Percentiles rank a stretch among this genome's conserved stretches.
phyloP scores from a whole-genome alignment of 306 rosid species.

The Abrus pulchellus region DNA sequence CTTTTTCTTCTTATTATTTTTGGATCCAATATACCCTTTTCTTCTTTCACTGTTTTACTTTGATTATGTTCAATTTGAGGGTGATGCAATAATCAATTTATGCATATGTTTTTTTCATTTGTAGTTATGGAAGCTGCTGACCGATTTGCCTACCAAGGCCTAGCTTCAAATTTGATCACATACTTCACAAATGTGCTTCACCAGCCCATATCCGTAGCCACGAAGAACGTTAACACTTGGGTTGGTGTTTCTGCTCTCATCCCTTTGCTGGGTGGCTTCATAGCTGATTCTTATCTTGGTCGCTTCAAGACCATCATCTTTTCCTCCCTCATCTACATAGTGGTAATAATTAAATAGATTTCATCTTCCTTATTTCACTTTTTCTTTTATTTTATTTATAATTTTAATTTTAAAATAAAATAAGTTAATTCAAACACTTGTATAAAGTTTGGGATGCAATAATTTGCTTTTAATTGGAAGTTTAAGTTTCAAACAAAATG shows the following conservation, averaged over 20 bases:
- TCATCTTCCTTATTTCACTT: neutral
- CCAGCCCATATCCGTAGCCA: constrained; percentile 44
- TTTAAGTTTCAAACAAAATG: too few species aligned
- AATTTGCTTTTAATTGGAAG: too few species aligned
- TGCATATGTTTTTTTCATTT: neutral
- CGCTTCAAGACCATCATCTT: constrained; percentile 57
- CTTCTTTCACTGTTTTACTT: neutral
- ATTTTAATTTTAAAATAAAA: too few species aligned
- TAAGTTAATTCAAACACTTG: too few species aligned
- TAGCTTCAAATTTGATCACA: constrained; percentile 44
- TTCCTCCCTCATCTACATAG: constrained; percentile 48
- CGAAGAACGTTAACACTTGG: constrained; percentile 60
- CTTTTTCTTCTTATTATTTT: neutral
- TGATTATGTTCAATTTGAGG: neutral
- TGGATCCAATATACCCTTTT: too few species aligned
- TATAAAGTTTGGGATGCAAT: too few species aligned
- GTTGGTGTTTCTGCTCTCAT: constrained; percentile 53
- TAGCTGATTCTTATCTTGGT: constrained; percentile 60
- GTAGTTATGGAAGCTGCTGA: constrained; percentile 60
- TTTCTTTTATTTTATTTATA: neutral
- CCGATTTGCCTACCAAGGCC: constrained; percentile 51
- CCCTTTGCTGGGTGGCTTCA: constrained; percentile 57
- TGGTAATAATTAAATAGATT: constrained; percentile 31
- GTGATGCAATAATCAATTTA: neutral
- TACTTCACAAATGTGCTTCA: constrained; percentile 49